Percentiles rank a stretch among this genome's conserved stretches.
phyloP scores from a whole-genome alignment of 495 filamentous ascomycete genomes.

The Hyaloscypha finlandica region DNA sequence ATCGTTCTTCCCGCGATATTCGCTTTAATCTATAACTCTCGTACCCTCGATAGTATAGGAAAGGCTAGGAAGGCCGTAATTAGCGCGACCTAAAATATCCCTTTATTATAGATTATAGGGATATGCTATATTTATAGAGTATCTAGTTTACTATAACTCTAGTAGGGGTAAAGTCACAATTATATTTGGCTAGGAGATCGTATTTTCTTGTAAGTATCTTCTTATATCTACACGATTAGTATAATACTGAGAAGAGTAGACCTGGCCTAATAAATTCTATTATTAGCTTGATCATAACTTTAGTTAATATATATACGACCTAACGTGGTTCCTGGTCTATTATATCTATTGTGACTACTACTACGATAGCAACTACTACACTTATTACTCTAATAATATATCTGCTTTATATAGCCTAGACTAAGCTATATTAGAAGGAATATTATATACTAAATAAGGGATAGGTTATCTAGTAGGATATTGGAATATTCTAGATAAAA shows the following conservation, averaged over 20 bases:
- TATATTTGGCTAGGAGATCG: background rate
- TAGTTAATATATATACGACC: background rate
- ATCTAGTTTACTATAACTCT: conserved; percentile 1
- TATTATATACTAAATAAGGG: background rate
- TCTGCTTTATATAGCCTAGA: background rate
- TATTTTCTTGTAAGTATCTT: background rate
- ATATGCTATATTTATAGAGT: background rate
- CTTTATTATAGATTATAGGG: conserved; percentile 7
- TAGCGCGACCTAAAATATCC: conserved; percentile 4
- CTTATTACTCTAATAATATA: conserved; percentile 6
- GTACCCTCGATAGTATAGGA: background rate
- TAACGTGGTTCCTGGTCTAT: background rate
- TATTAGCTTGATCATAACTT: background rate
- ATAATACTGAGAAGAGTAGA: background rate
- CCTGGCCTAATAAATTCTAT: background rate
- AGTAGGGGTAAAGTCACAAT: background rate
- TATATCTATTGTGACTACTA: background rate
- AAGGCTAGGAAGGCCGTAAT: conserved; percentile 9
- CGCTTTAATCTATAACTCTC: conserved; percentile 14
- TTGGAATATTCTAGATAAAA: background rate
- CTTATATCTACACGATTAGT: background rate
- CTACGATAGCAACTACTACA: background rate
- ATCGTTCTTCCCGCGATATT: conserved; percentile 8
- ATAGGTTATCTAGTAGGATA: no score
- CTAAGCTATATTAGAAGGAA: background rate